These are phyloP conservation scores for Lentinula sp. DNA, from an alignment of 768 basidiomycete species.

Conservation along the genomic window DNA sequence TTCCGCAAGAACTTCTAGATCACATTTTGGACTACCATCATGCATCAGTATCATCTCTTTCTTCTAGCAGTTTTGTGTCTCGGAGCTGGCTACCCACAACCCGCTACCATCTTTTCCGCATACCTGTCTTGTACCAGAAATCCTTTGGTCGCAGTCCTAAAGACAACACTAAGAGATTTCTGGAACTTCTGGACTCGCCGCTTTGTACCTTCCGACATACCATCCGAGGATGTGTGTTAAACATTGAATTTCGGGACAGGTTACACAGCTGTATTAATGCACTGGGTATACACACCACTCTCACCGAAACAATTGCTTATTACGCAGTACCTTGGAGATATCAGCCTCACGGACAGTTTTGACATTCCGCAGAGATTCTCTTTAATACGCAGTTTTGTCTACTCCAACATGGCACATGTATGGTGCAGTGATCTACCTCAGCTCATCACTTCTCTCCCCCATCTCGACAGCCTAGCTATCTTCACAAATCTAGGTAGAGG, in stretches of 20 bases:
- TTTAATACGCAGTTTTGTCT: not conserved
- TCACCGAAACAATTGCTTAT: not conserved
- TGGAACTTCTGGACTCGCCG: conserved; percentile 3
- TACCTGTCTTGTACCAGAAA: conserved; percentile 1
- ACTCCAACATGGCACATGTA: not conserved
- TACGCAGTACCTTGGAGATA: not conserved
- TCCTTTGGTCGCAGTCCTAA: conserved; percentile 1
- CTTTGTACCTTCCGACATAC: conserved; percentile 4
- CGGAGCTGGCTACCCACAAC: conserved; percentile 2
- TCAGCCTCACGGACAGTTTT: not conserved
- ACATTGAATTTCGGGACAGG: not conserved
- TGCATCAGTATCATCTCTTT: conserved; percentile 1
- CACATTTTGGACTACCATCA: conserved; percentile 2
- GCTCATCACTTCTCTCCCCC: conserved; percentile 1
- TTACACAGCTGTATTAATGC: not conserved
- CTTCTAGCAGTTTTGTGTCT: conserved; percentile 3
- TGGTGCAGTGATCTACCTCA: not conserved
- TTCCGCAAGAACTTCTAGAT: conserved; percentile 1
- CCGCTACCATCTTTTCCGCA: conserved; percentile 5
- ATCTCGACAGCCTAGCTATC: conserved; percentile 2
- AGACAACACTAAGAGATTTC: not conserved
- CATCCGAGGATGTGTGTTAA: not conserved
- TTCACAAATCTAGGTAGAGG: not conserved
- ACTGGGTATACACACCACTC: not conserved
- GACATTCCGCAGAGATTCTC: not conserved